Evolutionary conservation across 176 grass and related monocot genomes (phyloP).

Genomic region (Carex cristatella): DNA sequence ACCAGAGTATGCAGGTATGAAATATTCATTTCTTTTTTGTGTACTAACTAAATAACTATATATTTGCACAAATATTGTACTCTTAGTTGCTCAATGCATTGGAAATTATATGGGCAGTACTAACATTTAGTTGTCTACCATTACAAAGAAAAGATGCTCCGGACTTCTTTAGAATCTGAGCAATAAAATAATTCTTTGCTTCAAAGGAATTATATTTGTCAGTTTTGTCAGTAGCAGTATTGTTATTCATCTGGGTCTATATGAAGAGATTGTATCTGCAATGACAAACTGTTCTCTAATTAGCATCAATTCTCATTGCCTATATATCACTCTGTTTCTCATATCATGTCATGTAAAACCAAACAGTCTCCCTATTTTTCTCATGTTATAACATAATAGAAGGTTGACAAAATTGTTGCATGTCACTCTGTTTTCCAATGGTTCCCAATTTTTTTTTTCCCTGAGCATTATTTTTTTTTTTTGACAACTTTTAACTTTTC

Average conservation of each 20-base stretch:
- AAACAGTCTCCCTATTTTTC: neutral
- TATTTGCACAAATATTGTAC: neutral
- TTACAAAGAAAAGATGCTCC: neutral
- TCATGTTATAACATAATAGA: neutral
- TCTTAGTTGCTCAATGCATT: neutral
- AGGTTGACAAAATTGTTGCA: neutral
- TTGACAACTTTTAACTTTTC: neutral
- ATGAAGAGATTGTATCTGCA: neutral
- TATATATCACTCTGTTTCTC: neutral
- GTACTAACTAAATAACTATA: neutral
- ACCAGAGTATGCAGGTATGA: conserved; percentile 20
- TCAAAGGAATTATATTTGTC: neutral
- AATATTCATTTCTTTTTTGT: neutral
- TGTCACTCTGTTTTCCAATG: neutral
- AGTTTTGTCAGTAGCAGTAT: neutral
- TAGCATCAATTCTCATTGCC: neutral
- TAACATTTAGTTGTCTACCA: neutral
- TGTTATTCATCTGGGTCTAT: neutral
- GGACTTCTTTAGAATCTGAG: neutral
- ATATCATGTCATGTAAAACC: neutral
- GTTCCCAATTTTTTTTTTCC: neutral
- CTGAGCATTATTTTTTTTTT: neutral
- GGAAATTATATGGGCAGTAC: neutral
- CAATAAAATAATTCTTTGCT: neutral
- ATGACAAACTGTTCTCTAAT: neutral